A percentile compares a stretch with the other conserved stretches of the same genome.
Conservation (phyloP, 2,329 filamentous ascomycete species). For the Pseudopyrenochaeta lycopersici region DNA sequence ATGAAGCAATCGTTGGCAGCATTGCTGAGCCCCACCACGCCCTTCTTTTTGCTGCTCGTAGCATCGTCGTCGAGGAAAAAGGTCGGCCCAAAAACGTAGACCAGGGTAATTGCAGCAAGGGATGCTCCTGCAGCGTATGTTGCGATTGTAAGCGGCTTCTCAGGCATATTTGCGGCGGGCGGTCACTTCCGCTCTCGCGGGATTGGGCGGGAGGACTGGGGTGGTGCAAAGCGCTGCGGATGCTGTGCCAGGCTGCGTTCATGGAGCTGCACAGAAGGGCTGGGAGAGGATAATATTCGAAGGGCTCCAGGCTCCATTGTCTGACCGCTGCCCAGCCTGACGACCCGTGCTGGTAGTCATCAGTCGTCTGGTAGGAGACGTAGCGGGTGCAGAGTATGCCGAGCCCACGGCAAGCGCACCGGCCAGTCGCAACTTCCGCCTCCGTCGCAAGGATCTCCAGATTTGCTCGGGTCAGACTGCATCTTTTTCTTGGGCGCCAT, state of each 20-base stretch:
- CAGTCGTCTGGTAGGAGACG: constrained; percentile 35
- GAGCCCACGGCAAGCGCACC: constrained; percentile 27
- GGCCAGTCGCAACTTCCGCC: constrained; percentile 27
- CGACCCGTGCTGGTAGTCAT: constrained; percentile 33
- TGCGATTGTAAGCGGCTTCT: constrained; percentile 82
- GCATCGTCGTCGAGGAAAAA: constrained; percentile 90
- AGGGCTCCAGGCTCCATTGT: constrained; percentile 36
- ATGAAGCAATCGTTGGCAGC: constrained; percentile 86
- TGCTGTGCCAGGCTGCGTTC: constrained; percentile 18
- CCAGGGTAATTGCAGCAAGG: constrained; percentile 90
- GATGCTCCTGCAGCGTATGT: constrained; percentile 96
- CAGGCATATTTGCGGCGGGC: constrained; percentile 70
- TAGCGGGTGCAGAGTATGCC: constrained; percentile 27
- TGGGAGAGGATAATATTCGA: background rate
- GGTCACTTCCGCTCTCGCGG: constrained; percentile 27
- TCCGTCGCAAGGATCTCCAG: constrained; percentile 38
- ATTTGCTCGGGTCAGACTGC: constrained; percentile 24
- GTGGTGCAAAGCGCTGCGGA: constrained; percentile 22
- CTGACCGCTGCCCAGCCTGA: constrained; percentile 29
- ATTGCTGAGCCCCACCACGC: constrained; percentile 86
- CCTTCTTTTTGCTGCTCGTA: constrained; percentile 72
- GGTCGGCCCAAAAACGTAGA: constrained; percentile 98
- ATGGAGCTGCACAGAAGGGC: constrained; percentile 2
- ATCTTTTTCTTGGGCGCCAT: constrained; percentile 22
- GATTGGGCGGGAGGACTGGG: constrained; percentile 29